These are phyloP conservation scores for Stemphylium vesicarium DNA, from an alignment of 2,329 filamentous ascomycete species.

Conservation along the genomic window DNA sequence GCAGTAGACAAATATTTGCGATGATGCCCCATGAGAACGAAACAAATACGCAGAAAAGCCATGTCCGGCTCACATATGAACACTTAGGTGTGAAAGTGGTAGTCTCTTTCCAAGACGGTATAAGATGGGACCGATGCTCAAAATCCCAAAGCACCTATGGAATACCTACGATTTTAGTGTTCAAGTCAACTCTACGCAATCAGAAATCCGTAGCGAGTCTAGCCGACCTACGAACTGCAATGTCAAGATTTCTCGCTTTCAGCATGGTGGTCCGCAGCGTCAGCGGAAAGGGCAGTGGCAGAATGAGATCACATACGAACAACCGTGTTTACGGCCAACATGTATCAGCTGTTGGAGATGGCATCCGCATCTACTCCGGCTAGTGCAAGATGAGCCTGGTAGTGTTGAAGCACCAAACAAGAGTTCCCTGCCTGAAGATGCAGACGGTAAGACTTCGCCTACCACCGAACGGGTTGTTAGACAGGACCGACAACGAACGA, in stretches of 20 bases:
- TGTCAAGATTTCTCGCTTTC: constrained; percentile 19
- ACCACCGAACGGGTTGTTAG: not conserved
- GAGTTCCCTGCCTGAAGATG: not conserved
- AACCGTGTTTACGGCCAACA: constrained; percentile 20
- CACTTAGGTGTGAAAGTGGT: not conserved
- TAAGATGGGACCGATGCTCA: constrained; percentile 10
- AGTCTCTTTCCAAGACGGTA: not conserved
- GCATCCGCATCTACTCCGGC: constrained; percentile 15
- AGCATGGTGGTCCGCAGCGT: constrained; percentile 22
- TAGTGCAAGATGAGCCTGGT: too few relatives aligned
- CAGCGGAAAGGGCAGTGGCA: constrained; percentile 3
- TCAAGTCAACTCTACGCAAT: not conserved
- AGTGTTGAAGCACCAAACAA: too few relatives aligned
- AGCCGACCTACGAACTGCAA: constrained; percentile 17
- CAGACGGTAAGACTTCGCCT: not conserved
- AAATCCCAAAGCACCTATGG: constrained; percentile 19
- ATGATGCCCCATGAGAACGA: not conserved
- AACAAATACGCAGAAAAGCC: not conserved
- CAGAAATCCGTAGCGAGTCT: not conserved
- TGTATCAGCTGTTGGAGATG: constrained; percentile 24
- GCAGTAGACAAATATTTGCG: not conserved
- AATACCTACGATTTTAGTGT: constrained; percentile 2
- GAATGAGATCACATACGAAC: constrained; percentile 14
- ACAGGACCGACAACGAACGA: not conserved
- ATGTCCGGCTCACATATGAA: not conserved